Conservation (phyloP, 495 filamentous ascomycete genomes). For the Letharia columbiana region DNA sequence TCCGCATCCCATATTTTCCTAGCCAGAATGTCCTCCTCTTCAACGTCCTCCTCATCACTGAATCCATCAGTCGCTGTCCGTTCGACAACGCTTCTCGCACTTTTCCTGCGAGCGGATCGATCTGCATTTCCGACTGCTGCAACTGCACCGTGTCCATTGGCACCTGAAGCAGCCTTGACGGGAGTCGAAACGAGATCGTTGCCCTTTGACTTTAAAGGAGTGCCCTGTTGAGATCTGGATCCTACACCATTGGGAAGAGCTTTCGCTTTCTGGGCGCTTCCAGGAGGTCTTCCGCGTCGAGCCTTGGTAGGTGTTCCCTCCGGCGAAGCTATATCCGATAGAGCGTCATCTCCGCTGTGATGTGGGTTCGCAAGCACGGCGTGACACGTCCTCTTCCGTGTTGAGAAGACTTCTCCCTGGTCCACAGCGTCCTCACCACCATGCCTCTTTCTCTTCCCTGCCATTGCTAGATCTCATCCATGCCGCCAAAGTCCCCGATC, state of each 20-base stretch:
- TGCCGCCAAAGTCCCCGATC: background rate
- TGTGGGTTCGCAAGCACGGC: conserved; percentile 1
- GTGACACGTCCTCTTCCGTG: background rate
- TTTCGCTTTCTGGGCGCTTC: conserved; percentile 22
- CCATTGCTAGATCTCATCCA: conserved; percentile 9
- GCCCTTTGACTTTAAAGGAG: conserved; percentile 15
- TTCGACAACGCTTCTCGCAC: conserved; percentile 63
- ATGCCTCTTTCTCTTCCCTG: conserved; percentile 20
- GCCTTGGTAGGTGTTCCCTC: conserved; percentile 19
- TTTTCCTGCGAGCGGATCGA: conserved; percentile 79
- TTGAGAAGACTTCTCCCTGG: conserved; percentile 1
- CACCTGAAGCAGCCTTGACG: background rate
- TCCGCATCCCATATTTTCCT: conserved; percentile 56
- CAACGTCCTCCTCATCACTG: conserved; percentile 59
- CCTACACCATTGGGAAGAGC: conserved; percentile 14
- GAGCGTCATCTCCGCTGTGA: background rate
- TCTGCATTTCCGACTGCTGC: conserved; percentile 57
- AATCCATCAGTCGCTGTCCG: conserved; percentile 40
- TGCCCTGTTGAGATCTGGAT: background rate
- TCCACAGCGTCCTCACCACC: background rate
- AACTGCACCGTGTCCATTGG: background rate
- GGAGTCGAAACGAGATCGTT: conserved; percentile 22
- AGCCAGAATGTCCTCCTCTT: conserved; percentile 64
- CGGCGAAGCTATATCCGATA: background rate
- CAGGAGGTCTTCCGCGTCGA: conserved; percentile 24